Evolutionary conservation across 108 stramenopile genomes (phyloP).

Genomic region (Cyclotella cryptica): DNA sequence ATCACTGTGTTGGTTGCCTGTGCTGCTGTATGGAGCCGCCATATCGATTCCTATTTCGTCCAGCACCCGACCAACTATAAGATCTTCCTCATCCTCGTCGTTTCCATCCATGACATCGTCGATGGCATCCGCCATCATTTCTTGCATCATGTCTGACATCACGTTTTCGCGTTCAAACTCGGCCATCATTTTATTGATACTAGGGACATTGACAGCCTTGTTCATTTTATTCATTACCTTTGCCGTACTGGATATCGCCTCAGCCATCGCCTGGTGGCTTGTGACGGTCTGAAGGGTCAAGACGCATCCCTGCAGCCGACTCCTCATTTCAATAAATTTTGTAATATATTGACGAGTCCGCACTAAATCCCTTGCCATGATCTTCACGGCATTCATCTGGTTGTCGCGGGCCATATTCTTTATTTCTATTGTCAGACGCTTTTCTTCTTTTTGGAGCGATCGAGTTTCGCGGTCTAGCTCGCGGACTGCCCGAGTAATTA

Average conservation of each 20-base stretch:
- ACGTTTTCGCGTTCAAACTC: conserved; percentile 96
- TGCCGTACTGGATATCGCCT: conserved; percentile 90
- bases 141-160: conserved; percentile 95
- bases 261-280: conserved; percentile 95
- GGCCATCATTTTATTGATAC: conserved; percentile 96
- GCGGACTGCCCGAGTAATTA: conserved; percentile 93
- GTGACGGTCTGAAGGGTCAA: conserved; percentile 96
- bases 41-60: conserved; percentile 92
- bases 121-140: conserved; percentile 95
- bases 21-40: neutral
- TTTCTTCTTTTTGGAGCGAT: conserved; percentile 90
- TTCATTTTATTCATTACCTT: conserved; percentile 94
- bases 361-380: conserved; percentile 97
- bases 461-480: conserved; percentile 94
- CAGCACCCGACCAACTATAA: conserved; percentile 84
- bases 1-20: neutral
- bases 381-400: conserved; percentile 94
- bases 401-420: conserved; percentile 94
- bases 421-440: conserved; percentile 93
- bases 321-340: conserved; percentile 97
- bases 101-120: conserved; percentile 94
- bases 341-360: conserved; percentile 93
- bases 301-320: conserved; percentile 93
- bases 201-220: conserved; percentile 92
- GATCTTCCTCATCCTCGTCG: conserved; percentile 92